Evolutionary conservation across 306 rosid genomes (phyloP).

Genomic region (Crotalaria pallida): DNA sequence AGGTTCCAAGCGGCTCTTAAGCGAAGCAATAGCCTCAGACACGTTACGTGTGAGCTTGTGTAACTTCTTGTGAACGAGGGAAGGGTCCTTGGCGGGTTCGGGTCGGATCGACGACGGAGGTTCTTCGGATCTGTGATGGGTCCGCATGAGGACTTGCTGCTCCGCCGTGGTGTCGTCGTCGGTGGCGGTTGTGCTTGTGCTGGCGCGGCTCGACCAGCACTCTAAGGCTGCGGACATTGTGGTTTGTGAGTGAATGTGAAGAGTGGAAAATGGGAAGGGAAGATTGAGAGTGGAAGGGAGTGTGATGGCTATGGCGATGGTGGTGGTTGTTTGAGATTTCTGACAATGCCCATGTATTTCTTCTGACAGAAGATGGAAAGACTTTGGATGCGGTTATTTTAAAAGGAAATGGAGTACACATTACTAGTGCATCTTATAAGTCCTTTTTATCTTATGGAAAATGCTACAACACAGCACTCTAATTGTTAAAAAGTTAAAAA

Average conservation of each 20-base stretch:
- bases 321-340: slow-evolving; percentile 11
- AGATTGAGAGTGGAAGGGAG: background rate
- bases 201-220: slow-evolving; percentile 83
- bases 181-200: slow-evolving; percentile 41
- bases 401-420: too few relatives aligned
- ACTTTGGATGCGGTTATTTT: too few relatives aligned
- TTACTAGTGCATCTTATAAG: too few relatives aligned
- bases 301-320: background rate
- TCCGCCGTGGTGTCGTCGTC: slow-evolving; percentile 71
- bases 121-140: slow-evolving; percentile 53
- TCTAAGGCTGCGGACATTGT: slow-evolving; percentile 82
- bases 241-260: background rate
- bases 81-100: slow-evolving; percentile 44
- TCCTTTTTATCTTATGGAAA: too few relatives aligned
- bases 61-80: slow-evolving; percentile 68
- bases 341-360: background rate
- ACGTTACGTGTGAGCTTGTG: slow-evolving; percentile 73
- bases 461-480: too few relatives aligned
- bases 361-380: background rate
- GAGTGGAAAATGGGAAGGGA: background rate
- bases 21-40: slow-evolving; percentile 67
- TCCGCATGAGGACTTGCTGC: slow-evolving; percentile 78
- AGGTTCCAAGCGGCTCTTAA: slow-evolving; percentile 50
- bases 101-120: slow-evolving; percentile 24
- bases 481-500: too few relatives aligned